Evolutionary conservation across 805 yeast genomes (phyloP), one percentile per base, ranked within the genome.

Genomic region (Kodamaea sagamina): DNA sequence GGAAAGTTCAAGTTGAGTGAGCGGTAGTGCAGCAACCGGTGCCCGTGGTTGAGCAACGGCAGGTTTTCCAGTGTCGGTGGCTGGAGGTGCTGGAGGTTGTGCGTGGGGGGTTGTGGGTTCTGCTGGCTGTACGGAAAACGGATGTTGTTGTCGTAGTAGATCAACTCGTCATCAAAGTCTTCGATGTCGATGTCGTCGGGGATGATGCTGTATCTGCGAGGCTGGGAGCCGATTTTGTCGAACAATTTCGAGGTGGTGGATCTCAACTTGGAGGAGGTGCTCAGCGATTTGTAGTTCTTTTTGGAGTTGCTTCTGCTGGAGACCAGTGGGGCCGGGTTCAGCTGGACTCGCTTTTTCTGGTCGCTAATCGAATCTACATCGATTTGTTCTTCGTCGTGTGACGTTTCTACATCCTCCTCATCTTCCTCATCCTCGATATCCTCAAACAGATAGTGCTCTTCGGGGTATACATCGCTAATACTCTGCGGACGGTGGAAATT

Each of bases 191-290:
- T 72, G 56, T 81, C 81, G 54, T 81, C 84, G 0, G 85, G 85
- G 2, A 81, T 77, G 15, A 85, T 86, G 15, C 89, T 82, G 54
- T 85, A 84, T 25, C 89, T 67, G 54, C 90, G 71, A 4, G 88
- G 79, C 36, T 82, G 85, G 0, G 84, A 78, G 1, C 88, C 89
- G 51, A 79, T 83, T 9, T 79, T 76, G 53, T 85, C 92, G 60
- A 86, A 85, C 4, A 85, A 63, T 48, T 82, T 82, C 1, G 89
- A 83, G 0, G 89, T 82, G 1, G 89, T 84, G 2, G 89, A 79
- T 31, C 86, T 61, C 35, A 81, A 63, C 40, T 74, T 79, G 1
- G 74, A 68, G 1, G 69, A 62, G 0, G 72, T 50, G 2, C 62
- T 59, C 5, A 70, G 59, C 3, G 71, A 49, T 39, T 59, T 59